These are phyloP conservation scores for Coemansia sp. DNA, from an alignment of 192 early-diverging fungal species.

Conservation along the genomic window DNA sequence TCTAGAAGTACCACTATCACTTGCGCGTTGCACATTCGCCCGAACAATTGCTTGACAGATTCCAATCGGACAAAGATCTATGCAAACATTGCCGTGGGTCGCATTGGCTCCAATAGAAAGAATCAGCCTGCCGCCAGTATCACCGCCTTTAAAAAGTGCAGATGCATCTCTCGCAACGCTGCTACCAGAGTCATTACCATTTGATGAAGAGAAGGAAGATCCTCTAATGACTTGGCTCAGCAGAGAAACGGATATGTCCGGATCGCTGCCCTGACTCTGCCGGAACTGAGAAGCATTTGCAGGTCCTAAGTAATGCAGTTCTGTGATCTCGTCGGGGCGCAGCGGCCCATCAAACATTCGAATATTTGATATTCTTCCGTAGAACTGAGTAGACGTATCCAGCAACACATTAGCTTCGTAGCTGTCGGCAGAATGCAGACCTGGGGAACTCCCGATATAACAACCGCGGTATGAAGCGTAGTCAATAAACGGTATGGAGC, in stretches of 20 bases:
- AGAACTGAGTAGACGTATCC: constrained; percentile 4
- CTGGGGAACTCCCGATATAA: constrained; percentile 24
- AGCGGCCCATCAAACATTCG: constrained; percentile 47
- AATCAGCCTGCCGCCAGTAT: constrained; percentile 21
- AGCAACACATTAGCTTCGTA: neutral
- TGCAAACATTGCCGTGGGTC: constrained; percentile 3
- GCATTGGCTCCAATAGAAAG: constrained; percentile 19
- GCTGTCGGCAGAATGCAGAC: neutral
- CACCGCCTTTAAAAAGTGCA: constrained; percentile 17
- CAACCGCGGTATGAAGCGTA: constrained; percentile 20
- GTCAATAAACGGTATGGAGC: constrained; percentile 36
- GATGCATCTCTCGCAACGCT: constrained; percentile 11
- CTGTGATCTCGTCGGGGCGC: constrained; percentile 22
- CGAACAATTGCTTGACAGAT: constrained; percentile 38
- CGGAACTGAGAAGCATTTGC: constrained; percentile 25
- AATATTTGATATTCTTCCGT: constrained; percentile 23
- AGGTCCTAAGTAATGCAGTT: constrained; percentile 38
- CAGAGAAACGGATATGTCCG: constrained; percentile 2
- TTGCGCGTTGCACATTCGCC: constrained; percentile 18
- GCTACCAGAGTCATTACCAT: neutral
- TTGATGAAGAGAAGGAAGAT: neutral
- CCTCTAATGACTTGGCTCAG: constrained; percentile 13
- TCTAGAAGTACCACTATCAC: neutral
- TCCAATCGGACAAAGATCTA: constrained; percentile 41
- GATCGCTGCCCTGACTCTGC: constrained; percentile 20